Evolutionary conservation across 148 eudicot species (phyloP).

Genomic region (Nyssa sinensis): DNA sequence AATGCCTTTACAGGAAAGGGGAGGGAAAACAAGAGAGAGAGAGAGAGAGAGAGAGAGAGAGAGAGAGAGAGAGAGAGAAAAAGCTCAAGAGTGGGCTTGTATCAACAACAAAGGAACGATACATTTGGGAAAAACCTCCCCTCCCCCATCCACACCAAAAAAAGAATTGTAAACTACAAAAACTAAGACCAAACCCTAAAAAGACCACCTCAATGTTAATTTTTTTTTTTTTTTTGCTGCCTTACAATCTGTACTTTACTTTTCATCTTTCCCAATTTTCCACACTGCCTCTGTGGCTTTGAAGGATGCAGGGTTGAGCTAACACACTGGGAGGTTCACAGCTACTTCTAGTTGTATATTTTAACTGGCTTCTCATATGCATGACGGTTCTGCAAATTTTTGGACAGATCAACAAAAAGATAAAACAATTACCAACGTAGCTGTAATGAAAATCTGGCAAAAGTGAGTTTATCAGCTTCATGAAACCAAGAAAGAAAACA

Average conservation of each 20-base stretch:
- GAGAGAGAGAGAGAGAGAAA: too few species aligned
- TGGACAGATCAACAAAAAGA: neutral
- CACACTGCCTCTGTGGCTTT: neutral
- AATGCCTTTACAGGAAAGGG: too few species aligned
- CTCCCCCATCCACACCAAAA: neutral
- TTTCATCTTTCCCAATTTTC: neutral
- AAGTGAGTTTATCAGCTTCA: neutral
- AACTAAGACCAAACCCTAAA: too few species aligned
- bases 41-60: too few species aligned
- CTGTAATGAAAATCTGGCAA: neutral
- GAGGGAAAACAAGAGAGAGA: too few species aligned
- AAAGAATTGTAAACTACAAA: conserved; percentile 1
- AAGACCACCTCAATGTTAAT: neutral
- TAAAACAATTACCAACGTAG: neutral
- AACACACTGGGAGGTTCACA: neutral
- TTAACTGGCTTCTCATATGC: conserved; percentile 76
- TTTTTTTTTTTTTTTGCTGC: neutral
- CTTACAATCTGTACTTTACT: neutral
- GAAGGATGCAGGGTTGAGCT: too few species aligned
- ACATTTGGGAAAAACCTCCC: neutral
- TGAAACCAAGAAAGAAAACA: neutral
- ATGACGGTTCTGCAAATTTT: conserved; percentile 69
- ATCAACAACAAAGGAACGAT: conserved; percentile 5
- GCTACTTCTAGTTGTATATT: conserved; percentile 57
- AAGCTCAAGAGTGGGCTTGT: neutral